phyloP scores from a whole-genome alignment of 2,329 filamentous ascomycete species.

The Alternaria rosae region DNA sequence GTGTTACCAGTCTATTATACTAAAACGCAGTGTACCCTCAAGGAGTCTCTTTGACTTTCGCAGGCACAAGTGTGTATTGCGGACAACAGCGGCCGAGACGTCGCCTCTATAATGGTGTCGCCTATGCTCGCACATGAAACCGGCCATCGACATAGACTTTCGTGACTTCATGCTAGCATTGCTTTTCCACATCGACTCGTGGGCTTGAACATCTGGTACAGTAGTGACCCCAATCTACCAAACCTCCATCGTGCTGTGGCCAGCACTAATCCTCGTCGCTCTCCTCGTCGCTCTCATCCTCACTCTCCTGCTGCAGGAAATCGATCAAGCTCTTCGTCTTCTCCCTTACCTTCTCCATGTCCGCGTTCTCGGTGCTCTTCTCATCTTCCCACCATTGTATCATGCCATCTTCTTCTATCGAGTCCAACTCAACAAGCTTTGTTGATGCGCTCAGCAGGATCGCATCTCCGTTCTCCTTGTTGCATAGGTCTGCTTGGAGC shows the following conservation, averaged over 20 bases:
- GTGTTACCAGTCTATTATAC: background rate
- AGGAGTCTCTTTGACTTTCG: too few species aligned
- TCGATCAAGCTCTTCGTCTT: conserved; percentile 83
- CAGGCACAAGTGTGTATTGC: background rate
- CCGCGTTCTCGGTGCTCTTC: conserved; percentile 70
- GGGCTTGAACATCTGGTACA: conserved; percentile 13
- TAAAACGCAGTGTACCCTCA: background rate
- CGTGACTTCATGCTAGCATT: background rate
- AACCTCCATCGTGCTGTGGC: background rate
- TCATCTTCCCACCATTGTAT: conserved; percentile 86
- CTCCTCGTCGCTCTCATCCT: conserved; percentile 70
- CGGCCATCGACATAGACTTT: background rate
- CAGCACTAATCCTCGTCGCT: conserved; percentile 58
- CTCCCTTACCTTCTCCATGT: conserved; percentile 73
- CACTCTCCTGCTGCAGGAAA: conserved; percentile 77
- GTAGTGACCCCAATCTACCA: background rate
- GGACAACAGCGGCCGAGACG: background rate
- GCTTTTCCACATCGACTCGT: background rate
- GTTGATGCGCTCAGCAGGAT: conserved; percentile 82
- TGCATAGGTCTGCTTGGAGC: conserved; percentile 79
- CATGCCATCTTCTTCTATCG: conserved; percentile 88
- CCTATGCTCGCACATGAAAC: background rate
- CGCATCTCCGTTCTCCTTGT: conserved; percentile 67
- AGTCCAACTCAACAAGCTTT: conserved; percentile 82
- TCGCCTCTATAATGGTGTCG: background rate